Conservation (phyloP, 345 rosid genomes). For the Melaleuca quinquenervia region DNA sequence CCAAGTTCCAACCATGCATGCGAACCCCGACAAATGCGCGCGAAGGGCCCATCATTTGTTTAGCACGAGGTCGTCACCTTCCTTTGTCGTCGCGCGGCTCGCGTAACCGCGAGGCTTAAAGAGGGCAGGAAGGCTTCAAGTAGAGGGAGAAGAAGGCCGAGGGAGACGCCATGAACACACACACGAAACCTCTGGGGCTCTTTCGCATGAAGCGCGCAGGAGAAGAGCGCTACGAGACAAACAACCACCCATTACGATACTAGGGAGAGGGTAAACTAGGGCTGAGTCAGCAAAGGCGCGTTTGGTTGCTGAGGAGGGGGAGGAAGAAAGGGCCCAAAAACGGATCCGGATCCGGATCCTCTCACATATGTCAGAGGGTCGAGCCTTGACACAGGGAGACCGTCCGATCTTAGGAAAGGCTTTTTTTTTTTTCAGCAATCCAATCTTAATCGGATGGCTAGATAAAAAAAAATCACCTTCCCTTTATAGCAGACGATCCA, state of each 20-base stretch:
- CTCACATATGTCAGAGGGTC: no score
- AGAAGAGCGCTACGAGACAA: background rate
- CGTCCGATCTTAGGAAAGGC: no score
- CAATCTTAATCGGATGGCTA: no score
- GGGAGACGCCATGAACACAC: background rate
- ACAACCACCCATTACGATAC: background rate
- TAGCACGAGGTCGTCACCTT: background rate
- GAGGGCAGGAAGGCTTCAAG: background rate
- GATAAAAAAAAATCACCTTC: no score
- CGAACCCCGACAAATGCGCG: background rate
- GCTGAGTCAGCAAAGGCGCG: conserved; percentile 2
- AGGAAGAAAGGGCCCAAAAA: no score
- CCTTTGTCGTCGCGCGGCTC: conserved; percentile 5
- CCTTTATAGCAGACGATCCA: no score
- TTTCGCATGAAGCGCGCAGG: background rate
- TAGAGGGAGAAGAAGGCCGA: background rate
- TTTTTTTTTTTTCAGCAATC: no score
- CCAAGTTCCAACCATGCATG: background rate
- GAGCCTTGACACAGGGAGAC: no score
- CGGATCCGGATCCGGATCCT: no score
- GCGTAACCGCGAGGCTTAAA: conserved; percentile 3
- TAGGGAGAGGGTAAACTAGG: background rate
- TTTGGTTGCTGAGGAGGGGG: background rate
- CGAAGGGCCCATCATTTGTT: background rate
- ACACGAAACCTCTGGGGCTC: conserved; percentile 6